Percentiles rank a stretch among this genome's conserved stretches.
phyloP scores from a whole-genome alignment of 352 stramenopile genomes.

The Lagenidium sp. region DNA sequence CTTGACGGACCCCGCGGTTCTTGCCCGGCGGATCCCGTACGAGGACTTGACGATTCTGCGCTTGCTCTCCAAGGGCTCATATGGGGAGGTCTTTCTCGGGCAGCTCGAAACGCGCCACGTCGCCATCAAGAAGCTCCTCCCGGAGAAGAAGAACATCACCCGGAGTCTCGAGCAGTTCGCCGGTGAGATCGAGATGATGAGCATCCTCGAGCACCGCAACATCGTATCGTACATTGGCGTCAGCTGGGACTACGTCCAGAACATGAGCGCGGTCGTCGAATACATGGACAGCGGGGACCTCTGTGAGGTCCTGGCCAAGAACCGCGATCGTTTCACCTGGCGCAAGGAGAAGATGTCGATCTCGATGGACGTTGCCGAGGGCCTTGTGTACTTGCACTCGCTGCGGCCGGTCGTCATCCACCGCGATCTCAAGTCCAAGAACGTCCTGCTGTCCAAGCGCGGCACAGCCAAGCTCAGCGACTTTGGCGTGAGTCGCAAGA shows the following conservation, averaged over 20 bases:
- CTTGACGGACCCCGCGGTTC: constrained; percentile 33
- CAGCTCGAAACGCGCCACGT: constrained; percentile 61
- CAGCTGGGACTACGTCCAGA: constrained; percentile 53
- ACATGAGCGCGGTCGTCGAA: constrained; percentile 69
- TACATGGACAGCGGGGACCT: constrained; percentile 75
- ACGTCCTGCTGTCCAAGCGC: constrained; percentile 65
- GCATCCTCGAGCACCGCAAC: constrained; percentile 58
- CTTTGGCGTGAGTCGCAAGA: constrained; percentile 78
- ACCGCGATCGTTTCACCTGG: constrained; percentile 37
- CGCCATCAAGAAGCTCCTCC: constrained; percentile 62
- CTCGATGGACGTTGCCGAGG: constrained; percentile 74
- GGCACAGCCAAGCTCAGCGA: constrained; percentile 79
- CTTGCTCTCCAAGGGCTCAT: constrained; percentile 56
- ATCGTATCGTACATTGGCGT: constrained; percentile 69
- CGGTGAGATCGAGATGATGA: constrained; percentile 66
- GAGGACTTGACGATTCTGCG: constrained; percentile 60
- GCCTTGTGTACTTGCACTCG: constrained; percentile 79
- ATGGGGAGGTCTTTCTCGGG: constrained; percentile 62
- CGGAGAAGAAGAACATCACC: constrained; percentile 42
- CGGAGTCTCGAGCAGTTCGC: constrained; percentile 54
- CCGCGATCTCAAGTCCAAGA: constrained; percentile 84
- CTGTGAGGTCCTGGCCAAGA: constrained; percentile 40
- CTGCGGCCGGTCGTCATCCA: constrained; percentile 67
- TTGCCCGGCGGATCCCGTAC: constrained; percentile 45
- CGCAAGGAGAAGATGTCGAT: constrained; percentile 68